These are phyloP conservation scores for Pythium apleroticum DNA, from an alignment of 352 stramenopile species.

Conservation along the genomic window DNA sequence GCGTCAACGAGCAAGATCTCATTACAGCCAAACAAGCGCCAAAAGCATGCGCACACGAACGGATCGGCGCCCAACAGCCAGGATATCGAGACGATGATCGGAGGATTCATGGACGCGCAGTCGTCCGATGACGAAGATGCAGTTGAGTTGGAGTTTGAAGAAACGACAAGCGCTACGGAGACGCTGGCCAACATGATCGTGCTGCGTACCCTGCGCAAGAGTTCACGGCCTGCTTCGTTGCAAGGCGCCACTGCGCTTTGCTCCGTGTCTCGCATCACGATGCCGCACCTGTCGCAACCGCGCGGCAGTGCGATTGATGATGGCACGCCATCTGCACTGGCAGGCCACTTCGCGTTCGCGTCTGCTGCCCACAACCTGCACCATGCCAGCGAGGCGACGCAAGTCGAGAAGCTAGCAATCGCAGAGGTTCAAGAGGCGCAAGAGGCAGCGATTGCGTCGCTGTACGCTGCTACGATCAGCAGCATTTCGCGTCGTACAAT, in stretches of 20 bases:
- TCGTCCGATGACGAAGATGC: constrained; percentile 57
- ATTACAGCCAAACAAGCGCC: constrained; percentile 40
- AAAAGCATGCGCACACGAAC: constrained; percentile 12
- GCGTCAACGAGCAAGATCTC: constrained; percentile 24
- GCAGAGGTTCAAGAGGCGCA: constrained; percentile 60
- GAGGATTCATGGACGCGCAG: constrained; percentile 33
- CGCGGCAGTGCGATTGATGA: background rate
- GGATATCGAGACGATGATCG: constrained; percentile 17
- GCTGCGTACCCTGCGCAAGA: constrained; percentile 66
- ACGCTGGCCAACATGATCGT: constrained; percentile 80
- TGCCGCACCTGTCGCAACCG: constrained; percentile 25
- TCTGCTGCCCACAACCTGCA: constrained; percentile 6
- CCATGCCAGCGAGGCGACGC: constrained; percentile 30
- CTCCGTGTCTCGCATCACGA: constrained; percentile 46
- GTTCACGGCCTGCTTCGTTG: constrained; percentile 39
- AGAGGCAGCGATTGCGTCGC: constrained; percentile 67
- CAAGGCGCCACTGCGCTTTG: constrained; percentile 41
- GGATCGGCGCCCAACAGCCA: constrained; percentile 11
- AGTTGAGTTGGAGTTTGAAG: constrained; percentile 63
- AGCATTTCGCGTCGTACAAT: constrained; percentile 77
- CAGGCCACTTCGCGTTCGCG: background rate
- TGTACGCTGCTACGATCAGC: constrained; percentile 81
- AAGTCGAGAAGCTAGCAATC: constrained; percentile 50
- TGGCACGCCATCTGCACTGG: background rate
- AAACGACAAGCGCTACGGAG: constrained; percentile 72